These are phyloP conservation scores for Hypomontagnella submonticulosa DNA, from an alignment of 495 filamentous ascomycete genomes.

Conservation along the genomic window DNA sequence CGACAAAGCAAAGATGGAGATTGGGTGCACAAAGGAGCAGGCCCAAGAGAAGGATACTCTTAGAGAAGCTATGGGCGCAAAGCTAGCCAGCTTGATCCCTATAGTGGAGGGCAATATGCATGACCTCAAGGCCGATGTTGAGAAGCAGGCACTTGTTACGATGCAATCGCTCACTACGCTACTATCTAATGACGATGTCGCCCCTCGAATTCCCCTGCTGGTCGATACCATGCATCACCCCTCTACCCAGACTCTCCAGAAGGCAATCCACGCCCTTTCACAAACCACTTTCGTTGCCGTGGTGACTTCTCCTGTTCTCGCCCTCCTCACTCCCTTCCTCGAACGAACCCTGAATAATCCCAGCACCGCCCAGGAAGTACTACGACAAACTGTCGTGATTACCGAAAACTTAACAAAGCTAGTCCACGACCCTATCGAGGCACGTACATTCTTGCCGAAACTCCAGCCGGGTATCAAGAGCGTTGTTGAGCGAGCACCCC, in stretches of 20 bases:
- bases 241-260: constrained; percentile 85
- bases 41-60: constrained; percentile 87
- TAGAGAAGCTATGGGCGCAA: constrained; percentile 90
- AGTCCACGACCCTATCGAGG: constrained; percentile 96
- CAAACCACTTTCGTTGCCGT: constrained; percentile 99
- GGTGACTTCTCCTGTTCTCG: constrained; percentile 96
- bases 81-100: constrained; percentile 89
- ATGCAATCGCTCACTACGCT: constrained; percentile 92
- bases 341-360: constrained; percentile 93
- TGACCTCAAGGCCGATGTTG: constrained; percentile 90
- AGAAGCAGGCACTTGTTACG: constrained; percentile 87
- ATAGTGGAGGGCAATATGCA: constrained; percentile 95
- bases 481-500: constrained; percentile 86
- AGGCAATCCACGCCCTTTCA: constrained; percentile 95
- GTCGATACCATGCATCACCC: constrained; percentile 97
- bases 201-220: constrained; percentile 89
- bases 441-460: constrained; percentile 94
- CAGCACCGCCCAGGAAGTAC: constrained; percentile 89
- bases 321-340: constrained; percentile 94
- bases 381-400: constrained; percentile 96
- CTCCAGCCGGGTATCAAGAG: constrained; percentile 92
- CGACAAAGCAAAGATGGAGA: constrained; percentile 86
- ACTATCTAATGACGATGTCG: constrained; percentile 96
- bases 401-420: constrained; percentile 99
- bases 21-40: constrained; percentile 79